Conservation (phyloP, 805 yeast species). For the Suhomyces pyralidae region DNA sequence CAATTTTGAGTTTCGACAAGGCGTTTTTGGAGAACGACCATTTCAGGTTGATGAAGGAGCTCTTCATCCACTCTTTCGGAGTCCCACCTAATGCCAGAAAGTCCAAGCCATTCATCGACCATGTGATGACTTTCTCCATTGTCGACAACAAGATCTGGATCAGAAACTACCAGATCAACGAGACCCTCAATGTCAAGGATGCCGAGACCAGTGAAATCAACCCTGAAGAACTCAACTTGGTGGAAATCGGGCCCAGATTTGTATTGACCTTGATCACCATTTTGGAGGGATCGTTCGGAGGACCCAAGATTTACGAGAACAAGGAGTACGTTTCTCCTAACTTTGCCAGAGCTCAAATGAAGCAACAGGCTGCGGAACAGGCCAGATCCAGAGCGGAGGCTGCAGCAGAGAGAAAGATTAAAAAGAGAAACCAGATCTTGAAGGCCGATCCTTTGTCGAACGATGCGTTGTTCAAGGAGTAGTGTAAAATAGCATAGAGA, state of each 20-base stretch:
- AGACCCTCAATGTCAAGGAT: slow-evolving; percentile 58
- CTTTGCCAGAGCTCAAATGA: slow-evolving; percentile 84
- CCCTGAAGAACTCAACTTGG: slow-evolving; percentile 64
- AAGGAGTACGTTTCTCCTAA: slow-evolving; percentile 96
- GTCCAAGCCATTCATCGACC: slow-evolving; percentile 92
- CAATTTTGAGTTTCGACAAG: slow-evolving; percentile 83
- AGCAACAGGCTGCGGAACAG: slow-evolving; percentile 73
- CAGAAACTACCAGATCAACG: slow-evolving; percentile 87
- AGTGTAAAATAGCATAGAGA: too few species aligned
- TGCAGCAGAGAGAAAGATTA: slow-evolving; percentile 70
- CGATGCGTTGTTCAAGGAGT: slow-evolving; percentile 63
- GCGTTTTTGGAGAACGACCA: slow-evolving; percentile 67
- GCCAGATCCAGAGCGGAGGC: slow-evolving; percentile 79
- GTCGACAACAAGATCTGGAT: slow-evolving; percentile 95
- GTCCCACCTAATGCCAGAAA: slow-evolving; percentile 94
- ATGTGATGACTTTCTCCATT: slow-evolving; percentile 87
- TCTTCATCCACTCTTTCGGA: slow-evolving; percentile 78
- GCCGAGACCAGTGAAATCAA: slow-evolving; percentile 42
- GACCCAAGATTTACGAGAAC: slow-evolving; percentile 96
- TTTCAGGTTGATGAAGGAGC: slow-evolving; percentile 72
- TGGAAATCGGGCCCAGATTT: slow-evolving; percentile 96
- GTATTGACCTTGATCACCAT: slow-evolving; percentile 89
- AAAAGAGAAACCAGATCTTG: slow-evolving; percentile 69
- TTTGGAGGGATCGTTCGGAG: slow-evolving; percentile 95
- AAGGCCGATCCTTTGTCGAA: slow-evolving; percentile 82